phyloP scores from a whole-genome alignment of 2,329 filamentous ascomycete species.

The Lecanoromycetidae sp. region DNA sequence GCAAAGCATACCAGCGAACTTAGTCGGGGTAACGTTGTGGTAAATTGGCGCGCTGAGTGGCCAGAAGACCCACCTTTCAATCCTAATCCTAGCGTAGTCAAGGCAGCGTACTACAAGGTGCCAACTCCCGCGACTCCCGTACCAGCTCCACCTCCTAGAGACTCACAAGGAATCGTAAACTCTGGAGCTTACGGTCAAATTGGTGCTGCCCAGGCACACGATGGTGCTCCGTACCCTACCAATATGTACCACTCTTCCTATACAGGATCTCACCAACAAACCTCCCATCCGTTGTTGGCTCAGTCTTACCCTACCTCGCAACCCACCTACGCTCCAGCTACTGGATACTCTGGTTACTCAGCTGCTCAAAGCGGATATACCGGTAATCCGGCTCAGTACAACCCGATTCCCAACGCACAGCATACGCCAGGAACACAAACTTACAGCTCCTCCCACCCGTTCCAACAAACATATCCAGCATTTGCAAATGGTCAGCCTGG shows the following conservation, averaged over 20 bases:
- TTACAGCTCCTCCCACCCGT: neutral
- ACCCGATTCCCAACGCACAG: neutral
- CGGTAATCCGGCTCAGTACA: constrained; percentile 3
- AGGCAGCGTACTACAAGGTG: constrained; percentile 27
- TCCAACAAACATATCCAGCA: neutral
- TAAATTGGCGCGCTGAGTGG: constrained; percentile 74
- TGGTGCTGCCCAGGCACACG: neutral
- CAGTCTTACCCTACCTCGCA: neutral
- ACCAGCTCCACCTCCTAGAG: neutral
- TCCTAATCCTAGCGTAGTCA: constrained; percentile 42
- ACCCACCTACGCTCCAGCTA: neutral
- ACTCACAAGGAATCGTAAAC: neutral
- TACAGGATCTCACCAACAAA: constrained; percentile 5
- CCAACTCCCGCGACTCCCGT: constrained; percentile 19
- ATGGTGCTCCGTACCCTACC: neutral
- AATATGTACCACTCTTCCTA: neutral
- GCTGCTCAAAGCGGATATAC: constrained; percentile 1
- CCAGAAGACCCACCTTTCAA: constrained; percentile 62
- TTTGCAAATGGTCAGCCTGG: neutral
- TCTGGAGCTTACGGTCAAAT: neutral
- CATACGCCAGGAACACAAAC: neutral
- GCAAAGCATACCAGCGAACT: constrained; percentile 65
- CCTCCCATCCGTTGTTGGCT: neutral
- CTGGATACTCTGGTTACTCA: constrained; percentile 1
- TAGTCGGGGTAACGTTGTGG: constrained; percentile 58